Base-by-base conservation (phyloP, 441 rosid genomes). In the Dalechampia spathulata region DNA sequence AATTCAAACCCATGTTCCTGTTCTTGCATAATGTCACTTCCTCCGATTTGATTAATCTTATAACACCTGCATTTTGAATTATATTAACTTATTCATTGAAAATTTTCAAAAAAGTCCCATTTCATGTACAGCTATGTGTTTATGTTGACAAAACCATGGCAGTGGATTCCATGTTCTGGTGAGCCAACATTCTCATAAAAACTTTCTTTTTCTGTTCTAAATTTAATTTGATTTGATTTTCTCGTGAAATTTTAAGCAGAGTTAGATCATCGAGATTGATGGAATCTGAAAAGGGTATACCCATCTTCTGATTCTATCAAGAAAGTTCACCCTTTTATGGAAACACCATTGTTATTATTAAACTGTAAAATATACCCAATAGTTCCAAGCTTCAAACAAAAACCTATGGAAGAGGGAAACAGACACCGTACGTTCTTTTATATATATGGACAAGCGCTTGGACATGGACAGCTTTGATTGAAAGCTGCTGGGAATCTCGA, bases 401-500 rank as follows among this genome's bases (percentile, higher is more conserved):
- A 44, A 37, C 54, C 49, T 28, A 42, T 22, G 26, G 49, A 54
- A 20, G 54, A 45, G 45, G 60, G 55, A 55, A 45, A 52, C 50
- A 21, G 8, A 5, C 28, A 20, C 54, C 40, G 49, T 46, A 48
- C 49, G 64, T 43, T 60, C 49, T 41, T 30, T 13, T 23, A 43
- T 30, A 3, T 30, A 30, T n/a, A 30, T 8, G 34, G 8, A 30
- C 34, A 30, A 8, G 34, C 34, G 34, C 5, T 30, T 4, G 34
- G 34, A 25, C 23, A 52, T 44, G 65, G 71, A 15, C 61, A 19
- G 52, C 72, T 73, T 73, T 78, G 64, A 12, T 58, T 59, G 58
- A 56, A 74, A 72, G 72, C 66, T 51, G 64, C 64, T 39, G 59
- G 5, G 83, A 75, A 81, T 78, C 83, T 81, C 73, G 68, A 72